These are phyloP conservation scores for Cymbopogon flexuosus DNA, from an alignment of 202 grass and related monocot genomes.

Conservation along the genomic window DNA sequence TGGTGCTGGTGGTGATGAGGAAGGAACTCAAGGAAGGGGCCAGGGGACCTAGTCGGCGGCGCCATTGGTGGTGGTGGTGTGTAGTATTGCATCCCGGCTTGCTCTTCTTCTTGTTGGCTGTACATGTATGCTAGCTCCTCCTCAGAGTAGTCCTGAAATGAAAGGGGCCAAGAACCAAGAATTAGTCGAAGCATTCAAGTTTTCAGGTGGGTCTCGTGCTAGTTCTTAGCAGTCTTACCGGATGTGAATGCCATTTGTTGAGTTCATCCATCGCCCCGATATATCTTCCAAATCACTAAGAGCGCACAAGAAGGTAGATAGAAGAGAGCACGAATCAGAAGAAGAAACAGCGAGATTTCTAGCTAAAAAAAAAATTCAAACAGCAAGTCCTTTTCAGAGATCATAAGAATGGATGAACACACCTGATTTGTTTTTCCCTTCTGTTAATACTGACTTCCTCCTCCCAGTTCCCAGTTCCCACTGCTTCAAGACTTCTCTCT, in stretches of 20 bases:
- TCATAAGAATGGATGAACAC: neutral
- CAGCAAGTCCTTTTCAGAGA: neutral
- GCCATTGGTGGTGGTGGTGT: neutral
- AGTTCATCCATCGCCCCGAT: constrained; percentile 38
- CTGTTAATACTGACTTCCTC: neutral
- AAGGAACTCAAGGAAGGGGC: constrained; percentile 1
- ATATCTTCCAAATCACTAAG: neutral
- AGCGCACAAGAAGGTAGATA: neutral
- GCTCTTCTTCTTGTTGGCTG: constrained; percentile 26
- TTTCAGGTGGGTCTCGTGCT: neutral
- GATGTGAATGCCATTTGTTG: constrained; percentile 39
- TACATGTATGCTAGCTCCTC: constrained; percentile 42
- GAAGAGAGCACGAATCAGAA: neutral
- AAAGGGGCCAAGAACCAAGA: neutral
- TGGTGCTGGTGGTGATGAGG: neutral
- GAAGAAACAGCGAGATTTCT: neutral
- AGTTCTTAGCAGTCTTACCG: constrained; percentile 39
- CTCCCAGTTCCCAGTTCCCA: neutral
- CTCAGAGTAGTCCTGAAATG: constrained; percentile 20
- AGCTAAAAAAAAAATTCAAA: neutral
- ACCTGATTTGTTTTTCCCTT: neutral
- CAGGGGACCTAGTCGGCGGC: neutral
- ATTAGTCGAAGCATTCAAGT: neutral
- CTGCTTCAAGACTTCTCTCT: neutral
- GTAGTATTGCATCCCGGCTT: constrained; percentile 38